Evolutionary conservation across 2,329 filamentous ascomycete species (phyloP), one percentile per base, ranked within the genome.

Genomic region (Cercospora citrullina): DNA sequence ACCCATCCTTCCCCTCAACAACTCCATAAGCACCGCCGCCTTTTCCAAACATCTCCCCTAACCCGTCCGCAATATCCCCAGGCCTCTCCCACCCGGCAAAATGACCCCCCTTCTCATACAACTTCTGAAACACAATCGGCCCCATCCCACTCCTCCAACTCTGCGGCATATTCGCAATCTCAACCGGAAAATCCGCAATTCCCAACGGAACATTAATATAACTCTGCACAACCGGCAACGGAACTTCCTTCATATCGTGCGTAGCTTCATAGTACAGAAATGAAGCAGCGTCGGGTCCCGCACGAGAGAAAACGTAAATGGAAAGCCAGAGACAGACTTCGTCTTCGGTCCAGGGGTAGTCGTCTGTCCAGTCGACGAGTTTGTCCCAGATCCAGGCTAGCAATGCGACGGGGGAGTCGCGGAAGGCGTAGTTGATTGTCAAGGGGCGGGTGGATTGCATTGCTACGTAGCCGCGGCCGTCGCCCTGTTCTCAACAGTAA

Each of bases 351-450:
- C 90, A 94, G 0, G 85, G 80, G 74, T 93, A 93, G 1, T 73
- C 74, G 73, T 94, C 91, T 0, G 88, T 88, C 91, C 91, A 94
- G 72, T 91, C 89, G 71, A 90, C 87, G 51, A 94, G 80, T 76
- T 94, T 94, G 79, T 94, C 92, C 72, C 91, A 91, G 33, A 94
- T 88, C 91, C 91, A 94, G 0, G 90, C 87, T 1, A 94, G 81
- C 4, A 92, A 80, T 3, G 58, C 60, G 0, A 91, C 86, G 0
- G 91, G 92, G 3, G 86, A 89, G 76, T 93, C 90, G 0, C 86
- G 83, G 3, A 94, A 82, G 0, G 83, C 87, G 73, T 91, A 91
- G 0, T 89, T 89, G 0, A 94, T 75, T 0, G 91, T 94, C 60
- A 91, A 87, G 0, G 91, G 91, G 66, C 89, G 89, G 0, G 90